Evolutionary conservation across 139 green algal species (phyloP), one percentile per base, ranked within the genome.

Genomic region (Nannochloris sp.): DNA sequence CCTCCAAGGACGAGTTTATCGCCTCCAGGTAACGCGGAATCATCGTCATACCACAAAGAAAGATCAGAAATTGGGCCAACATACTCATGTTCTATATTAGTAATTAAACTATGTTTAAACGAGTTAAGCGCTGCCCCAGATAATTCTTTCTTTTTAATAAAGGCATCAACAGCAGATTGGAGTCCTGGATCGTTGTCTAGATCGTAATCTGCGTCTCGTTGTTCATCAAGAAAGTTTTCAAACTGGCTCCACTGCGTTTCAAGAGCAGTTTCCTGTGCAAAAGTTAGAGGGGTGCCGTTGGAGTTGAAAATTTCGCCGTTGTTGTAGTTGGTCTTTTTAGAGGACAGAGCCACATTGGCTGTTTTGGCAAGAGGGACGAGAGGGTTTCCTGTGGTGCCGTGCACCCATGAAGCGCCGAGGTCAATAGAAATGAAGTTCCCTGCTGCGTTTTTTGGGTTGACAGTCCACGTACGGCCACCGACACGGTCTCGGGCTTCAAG

Each of bases 51-150:
- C 25, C 32, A 69, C 4, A 46, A n/a, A 14, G 44, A 63, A 25
- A 69, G 44, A 31, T 61, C 24, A 42, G 44, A 31, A 27, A 60
- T 14, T 14, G 27, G 27, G 19, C 13, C 62, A 9, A 42, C 46
- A 14, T 63, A 69, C n/a, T 69, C 62, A 45, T 69, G 62, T n/a
- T 69, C 44, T 10, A 69, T 62, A 29, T 69, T 57, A 8, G 23
- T 53, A 38, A 61, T 69, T 13, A 61, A 12, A 25, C 27, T n/a
- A 4, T 23, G 38, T 10, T 38, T 64, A 56, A 55, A 60, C 12
- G 5, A 31, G 9, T 15, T 54, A 6, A 54, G 45, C 12, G 8
- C 10, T 24, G n/a, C 12, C 24, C 45, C 45, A 29, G 12, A 30
- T 6, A 54, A 15, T 10, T 24, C 15, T 29, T 54, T 54, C 8